Conservation (phyloP, 208 protist species). For the Trichomonas vaginalis region DNA sequence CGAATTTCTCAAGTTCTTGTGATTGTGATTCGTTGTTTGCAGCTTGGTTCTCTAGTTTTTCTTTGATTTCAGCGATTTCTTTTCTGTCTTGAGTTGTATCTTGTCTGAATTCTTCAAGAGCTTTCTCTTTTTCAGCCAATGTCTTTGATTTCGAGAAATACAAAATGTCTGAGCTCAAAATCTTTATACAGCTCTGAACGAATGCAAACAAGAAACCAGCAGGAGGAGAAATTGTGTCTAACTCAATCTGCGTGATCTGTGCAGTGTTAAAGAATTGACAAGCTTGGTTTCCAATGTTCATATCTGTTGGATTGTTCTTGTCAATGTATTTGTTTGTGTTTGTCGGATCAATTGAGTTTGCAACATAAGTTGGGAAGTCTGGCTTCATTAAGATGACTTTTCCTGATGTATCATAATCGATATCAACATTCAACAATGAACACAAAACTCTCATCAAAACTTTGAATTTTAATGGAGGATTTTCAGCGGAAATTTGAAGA, state of each 20-base stretch:
- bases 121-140: background rate
- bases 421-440: background rate
- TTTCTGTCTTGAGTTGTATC: background rate
- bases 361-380: background rate
- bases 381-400: background rate
- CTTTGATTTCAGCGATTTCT: background rate
- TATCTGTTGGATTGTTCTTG: background rate
- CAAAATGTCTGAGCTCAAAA: background rate
- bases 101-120: background rate
- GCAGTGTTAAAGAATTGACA: background rate
- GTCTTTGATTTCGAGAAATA: too few species aligned
- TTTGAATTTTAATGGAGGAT: background rate
- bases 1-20: background rate
- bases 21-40: background rate
- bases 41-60: background rate
- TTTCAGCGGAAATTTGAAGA: background rate
- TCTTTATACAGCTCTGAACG: background rate
- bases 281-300: background rate
- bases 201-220: background rate
- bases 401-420: background rate
- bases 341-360: background rate
- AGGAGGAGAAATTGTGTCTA: background rate
- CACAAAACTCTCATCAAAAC: background rate
- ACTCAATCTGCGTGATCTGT: background rate
- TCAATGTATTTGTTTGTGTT: background rate